These are phyloP conservation scores for Xylariaceae sp. DNA, from an alignment of 2,329 filamentous ascomycete species.

Conservation along the genomic window DNA sequence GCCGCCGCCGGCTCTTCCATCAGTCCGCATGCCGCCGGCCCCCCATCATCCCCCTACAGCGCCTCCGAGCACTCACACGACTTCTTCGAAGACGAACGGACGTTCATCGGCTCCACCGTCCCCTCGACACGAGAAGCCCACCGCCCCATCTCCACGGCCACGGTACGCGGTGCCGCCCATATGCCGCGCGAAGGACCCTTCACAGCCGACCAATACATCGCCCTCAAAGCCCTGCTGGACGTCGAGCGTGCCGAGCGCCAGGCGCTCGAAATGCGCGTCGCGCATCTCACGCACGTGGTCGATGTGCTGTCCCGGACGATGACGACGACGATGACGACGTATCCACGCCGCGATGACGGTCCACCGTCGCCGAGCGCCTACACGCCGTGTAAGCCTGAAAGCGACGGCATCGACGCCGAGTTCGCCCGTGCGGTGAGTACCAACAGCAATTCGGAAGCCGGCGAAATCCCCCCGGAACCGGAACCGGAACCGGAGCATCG, in stretches of 20 bases:
- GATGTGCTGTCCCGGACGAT: slow-evolving; percentile 39
- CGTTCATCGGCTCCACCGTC: slow-evolving; percentile 39
- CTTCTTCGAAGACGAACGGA: slow-evolving; percentile 44
- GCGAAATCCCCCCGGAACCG: too few species aligned
- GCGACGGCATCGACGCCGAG: slow-evolving; percentile 35
- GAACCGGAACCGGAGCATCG: too few species aligned
- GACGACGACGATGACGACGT: slow-evolving; percentile 3
- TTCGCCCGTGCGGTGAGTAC: too few species aligned
- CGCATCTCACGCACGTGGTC: slow-evolving; percentile 45
- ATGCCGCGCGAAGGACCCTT: slow-evolving; percentile 37
- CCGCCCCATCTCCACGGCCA: slow-evolving; percentile 42
- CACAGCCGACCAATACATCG: slow-evolving; percentile 44
- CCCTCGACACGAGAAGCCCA: slow-evolving; percentile 23
- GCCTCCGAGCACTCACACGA: slow-evolving; percentile 39
- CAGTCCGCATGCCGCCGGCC: slow-evolving; percentile 23
- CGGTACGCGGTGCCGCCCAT: slow-evolving; percentile 43
- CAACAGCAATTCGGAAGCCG: too few species aligned
- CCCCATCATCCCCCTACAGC: slow-evolving; percentile 30
- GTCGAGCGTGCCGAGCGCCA: slow-evolving; percentile 52
- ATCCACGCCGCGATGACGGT: slow-evolving; percentile 31
- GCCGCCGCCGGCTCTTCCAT: slow-evolving; percentile 26
- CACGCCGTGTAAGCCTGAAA: slow-evolving; percentile 39
- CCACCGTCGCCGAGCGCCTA: slow-evolving; percentile 30
- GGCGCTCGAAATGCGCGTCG: slow-evolving; percentile 52
- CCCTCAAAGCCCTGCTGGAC: slow-evolving; percentile 48